Base-by-base conservation (phyloP, 352 stramenopile genomes). In the Phytopythium ostracodes region DNA sequence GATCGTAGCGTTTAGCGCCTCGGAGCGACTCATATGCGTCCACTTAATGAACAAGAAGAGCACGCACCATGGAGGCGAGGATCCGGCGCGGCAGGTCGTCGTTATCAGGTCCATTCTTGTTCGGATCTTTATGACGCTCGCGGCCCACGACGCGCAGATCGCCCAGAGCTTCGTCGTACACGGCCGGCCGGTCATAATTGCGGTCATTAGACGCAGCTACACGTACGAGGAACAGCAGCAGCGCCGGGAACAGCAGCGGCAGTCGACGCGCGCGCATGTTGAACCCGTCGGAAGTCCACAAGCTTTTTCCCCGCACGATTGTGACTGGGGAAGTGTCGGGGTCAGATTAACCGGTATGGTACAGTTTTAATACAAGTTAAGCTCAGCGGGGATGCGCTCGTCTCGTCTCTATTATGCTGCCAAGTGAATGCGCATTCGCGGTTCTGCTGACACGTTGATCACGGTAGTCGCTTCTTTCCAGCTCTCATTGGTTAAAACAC, bases 301-400 rank as follows among this genome's bases (percentile, higher is more conserved):
- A 71, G 63, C 67, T 67, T 75, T 75, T 77, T 77, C 65, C 59
- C 17, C 18, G 25, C 50, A 20, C 24, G 47, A 33, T 22, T 17
- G 31, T 33, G 35, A 50, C 43, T 50, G 43, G 29, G 29, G 7
- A 33, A 7, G 29, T 33, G 29, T 33, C 29, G 4, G 14, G 18
- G 18, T 25, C 43, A 50, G 17, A 17, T 25, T 25, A 56, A 8
- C 27, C 27, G 10, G 50, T 42, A 35, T 18, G 50, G 24, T 56
- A 42, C 50, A 56, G 50, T 14, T 7, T 56, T 24, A 3, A 14
- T 46, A n/a, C 15, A n/a, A 20, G 42, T 25, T 49, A 24, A 18
- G 42, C 2, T 4, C 42, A 40, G 35, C 12, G 8, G 10, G 35
- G 35, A 40, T 40, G 35, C 35, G 35, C 12, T 40, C 35, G 35